Percentiles rank a stretch among this genome's conserved stretches.
Evolutionary conservation across 768 basidiomycete species (phyloP).

Genomic region (Macrocybe gigantea): DNA sequence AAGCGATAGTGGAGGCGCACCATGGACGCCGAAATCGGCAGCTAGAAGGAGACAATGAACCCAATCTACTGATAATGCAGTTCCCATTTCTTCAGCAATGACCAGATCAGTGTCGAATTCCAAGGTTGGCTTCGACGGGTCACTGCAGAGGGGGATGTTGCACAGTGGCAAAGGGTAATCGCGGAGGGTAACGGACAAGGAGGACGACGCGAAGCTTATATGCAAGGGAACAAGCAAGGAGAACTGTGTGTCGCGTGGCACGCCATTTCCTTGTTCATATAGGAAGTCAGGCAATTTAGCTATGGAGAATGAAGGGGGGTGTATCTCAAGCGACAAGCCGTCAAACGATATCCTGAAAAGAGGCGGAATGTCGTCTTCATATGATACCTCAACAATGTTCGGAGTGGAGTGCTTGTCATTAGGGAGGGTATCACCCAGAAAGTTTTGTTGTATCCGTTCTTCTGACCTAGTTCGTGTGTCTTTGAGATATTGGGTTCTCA

Average conservation of each 20-base stretch:
- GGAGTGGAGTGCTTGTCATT: conserved; percentile 30
- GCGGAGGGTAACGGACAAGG: conserved; percentile 60
- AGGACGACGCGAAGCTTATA: conserved; percentile 58
- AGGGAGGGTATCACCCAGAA: conserved; percentile 19
- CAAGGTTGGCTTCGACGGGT: conserved; percentile 38
- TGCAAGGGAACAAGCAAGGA: conserved; percentile 82
- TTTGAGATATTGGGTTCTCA: conserved; percentile 42
- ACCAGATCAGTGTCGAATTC: conserved; percentile 75
- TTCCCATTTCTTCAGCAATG: conserved; percentile 82
- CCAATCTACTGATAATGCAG: conserved; percentile 62
- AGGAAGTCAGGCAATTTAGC: conserved; percentile 58
- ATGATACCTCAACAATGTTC: conserved; percentile 36
- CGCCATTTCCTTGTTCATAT: conserved; percentile 54
- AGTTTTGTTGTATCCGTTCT: conserved; percentile 30
- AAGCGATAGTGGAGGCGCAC: conserved; percentile 49
- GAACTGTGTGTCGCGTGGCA: conserved; percentile 68
- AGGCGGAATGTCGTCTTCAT: conserved; percentile 42
- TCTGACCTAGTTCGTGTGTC: conserved; percentile 47
- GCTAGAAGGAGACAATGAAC: conserved; percentile 61
- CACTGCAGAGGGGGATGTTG: conserved; percentile 52
- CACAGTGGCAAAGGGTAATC: conserved; percentile 88
- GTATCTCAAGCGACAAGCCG: conserved; percentile 50
- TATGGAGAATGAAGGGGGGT: conserved; percentile 53
- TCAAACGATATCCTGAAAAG: conserved; percentile 63
- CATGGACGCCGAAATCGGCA: conserved; percentile 43